A percentile compares a stretch with the other conserved stretches of the same genome.
Conservation (phyloP, 768 basidiomycete genomes). For the Tulasnella sp. region DNA sequence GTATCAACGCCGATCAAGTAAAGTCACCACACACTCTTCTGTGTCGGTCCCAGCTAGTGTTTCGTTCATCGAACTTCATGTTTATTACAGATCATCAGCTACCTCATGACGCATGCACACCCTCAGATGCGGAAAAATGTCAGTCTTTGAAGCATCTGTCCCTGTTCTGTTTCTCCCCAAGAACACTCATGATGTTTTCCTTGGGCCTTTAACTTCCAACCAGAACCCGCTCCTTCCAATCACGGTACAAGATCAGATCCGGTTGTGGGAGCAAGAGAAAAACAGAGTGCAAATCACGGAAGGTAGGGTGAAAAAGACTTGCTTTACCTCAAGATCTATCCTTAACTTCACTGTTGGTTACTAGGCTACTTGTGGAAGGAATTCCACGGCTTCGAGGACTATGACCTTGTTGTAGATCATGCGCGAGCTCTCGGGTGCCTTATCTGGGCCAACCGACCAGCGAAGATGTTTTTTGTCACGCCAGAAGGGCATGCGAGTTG, state of each 20-base stretch:
- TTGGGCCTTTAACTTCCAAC: conserved; percentile 13
- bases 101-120: conserved; percentile 88
- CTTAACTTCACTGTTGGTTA: neutral
- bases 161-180: neutral
- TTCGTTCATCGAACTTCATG: neutral
- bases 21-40: neutral
- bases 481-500: conserved; percentile 23
- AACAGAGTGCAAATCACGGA: conserved; percentile 82
- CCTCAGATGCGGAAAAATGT: conserved; percentile 97
- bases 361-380: conserved; percentile 80
- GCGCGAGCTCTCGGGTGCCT: conserved; percentile 74
- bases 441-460: conserved; percentile 64
- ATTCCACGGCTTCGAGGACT: conserved; percentile 79
- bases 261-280: conserved; percentile 93
- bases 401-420: conserved; percentile 75
- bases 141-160: conserved; percentile 21
- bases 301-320: conserved; percentile 41
- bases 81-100: conserved; percentile 73
- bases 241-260: conserved; percentile 95
- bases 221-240: conserved; percentile 90
- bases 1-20: conserved; percentile 94
- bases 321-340: conserved; percentile 20
- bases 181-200: no score
- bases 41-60: neutral
- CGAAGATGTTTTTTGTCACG: conserved; percentile 66